Evolutionary conservation across 306 rosid genomes (phyloP), one percentile per base, ranked within the genome.

Genomic region (Castanea crenata): DNA sequence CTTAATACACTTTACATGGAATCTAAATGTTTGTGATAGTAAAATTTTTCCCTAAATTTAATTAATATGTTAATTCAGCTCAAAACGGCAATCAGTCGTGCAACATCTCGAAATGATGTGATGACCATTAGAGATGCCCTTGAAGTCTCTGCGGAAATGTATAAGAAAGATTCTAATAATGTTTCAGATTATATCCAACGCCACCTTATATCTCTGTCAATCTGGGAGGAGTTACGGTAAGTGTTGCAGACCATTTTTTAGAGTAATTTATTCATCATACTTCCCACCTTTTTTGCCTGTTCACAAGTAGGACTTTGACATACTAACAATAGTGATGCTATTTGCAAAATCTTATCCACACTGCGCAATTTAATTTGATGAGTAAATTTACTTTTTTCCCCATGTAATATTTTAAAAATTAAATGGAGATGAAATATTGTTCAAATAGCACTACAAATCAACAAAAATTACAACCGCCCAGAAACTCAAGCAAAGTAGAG

Each of bases 211-310:
- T 93, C 97, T 82, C 75, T 95, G 75, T 91, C 99, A 64, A 93
- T 93, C 78, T 93, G 99, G 99, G 99, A 93, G 91, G 98, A 95
- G 74, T 74, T 91, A 83, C 92, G 99, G 99, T 95, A 81, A 77
- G 87, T 51, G 52, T 78, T 69, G 44, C 74, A 15, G 74, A 29
- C 79, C 56, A 31, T 81, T 69, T 81, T 81, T 71, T 74, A 74
- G 65, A 2, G 44, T 46, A 25, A 77, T 77, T 63, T 69, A 71
- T 61, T 69, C 32, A 74, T 80, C 16, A 35, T 64, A 61, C 72
- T 35, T 3, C 11, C 27, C 15, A n/a, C 38, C 49, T 68, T 34
- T 68, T 35, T 68, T 68, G 25, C 27, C 3, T 34, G 18, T 32
- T 13, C 5, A 3, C 4, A 31, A 35, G 14, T 35, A 1, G 18